These are phyloP conservation scores for Leptodermis oblonga DNA, from an alignment of 257 asterid genomes.

Conservation along the genomic window DNA sequence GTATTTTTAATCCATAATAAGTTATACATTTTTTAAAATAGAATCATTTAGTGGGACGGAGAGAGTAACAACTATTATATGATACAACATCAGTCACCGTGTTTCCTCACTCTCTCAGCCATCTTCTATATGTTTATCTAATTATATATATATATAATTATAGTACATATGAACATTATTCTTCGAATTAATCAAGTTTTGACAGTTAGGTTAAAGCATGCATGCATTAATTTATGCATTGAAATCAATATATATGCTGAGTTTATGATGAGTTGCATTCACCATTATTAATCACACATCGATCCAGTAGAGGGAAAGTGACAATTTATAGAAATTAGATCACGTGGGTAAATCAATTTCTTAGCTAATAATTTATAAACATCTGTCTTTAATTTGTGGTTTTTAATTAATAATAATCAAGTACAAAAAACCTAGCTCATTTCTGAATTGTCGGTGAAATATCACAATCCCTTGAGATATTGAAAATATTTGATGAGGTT, in stretches of 20 bases:
- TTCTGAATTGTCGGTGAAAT: slow-evolving; percentile 29
- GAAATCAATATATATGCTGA: slow-evolving; percentile 1
- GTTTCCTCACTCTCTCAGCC: too few relatives aligned
- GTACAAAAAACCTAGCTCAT: slow-evolving; percentile 9
- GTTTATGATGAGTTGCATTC: background rate
- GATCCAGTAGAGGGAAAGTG: slow-evolving; percentile 3
- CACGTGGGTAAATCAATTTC: slow-evolving; percentile 1
- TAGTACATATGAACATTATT: background rate
- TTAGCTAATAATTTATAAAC: slow-evolving; percentile 2
- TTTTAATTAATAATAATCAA: too few relatives aligned
- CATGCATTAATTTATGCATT: background rate
- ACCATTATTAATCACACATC: background rate
- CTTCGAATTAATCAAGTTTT: background rate
- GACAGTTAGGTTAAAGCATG: background rate
- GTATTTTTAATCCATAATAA: too few relatives aligned
- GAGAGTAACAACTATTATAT: too few relatives aligned
- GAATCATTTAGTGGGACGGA: too few relatives aligned
- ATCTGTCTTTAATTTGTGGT: background rate
- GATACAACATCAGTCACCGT: too few relatives aligned
- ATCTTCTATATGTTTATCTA: too few relatives aligned
- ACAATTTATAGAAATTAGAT: background rate
- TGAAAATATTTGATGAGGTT: slow-evolving; percentile 39
- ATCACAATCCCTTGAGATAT: slow-evolving; percentile 43
- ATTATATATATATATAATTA: background rate
- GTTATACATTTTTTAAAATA: too few relatives aligned